A percentile compares a stretch with the other conserved stretches of the same genome.
These are phyloP conservation scores for Monilinia aucupariae DNA, from an alignment of 2,329 filamentous ascomycete genomes.

Conservation along the genomic window DNA sequence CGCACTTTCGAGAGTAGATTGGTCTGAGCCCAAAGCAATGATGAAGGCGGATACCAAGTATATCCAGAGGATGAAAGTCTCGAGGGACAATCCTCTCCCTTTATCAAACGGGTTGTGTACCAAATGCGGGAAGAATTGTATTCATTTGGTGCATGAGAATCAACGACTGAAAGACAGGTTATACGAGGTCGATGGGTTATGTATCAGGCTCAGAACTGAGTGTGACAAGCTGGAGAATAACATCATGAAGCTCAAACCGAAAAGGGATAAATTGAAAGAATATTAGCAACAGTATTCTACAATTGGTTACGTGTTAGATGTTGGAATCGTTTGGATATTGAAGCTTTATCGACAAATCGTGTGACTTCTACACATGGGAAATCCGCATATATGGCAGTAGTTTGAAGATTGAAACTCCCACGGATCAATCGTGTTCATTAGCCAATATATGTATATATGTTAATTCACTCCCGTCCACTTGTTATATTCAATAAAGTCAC, in stretches of 20 bases:
- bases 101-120: neutral
- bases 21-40: neutral
- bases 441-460: no score
- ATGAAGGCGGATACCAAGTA: neutral
- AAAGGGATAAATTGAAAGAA: no score
- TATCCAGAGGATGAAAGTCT: neutral
- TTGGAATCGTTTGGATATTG: neutral
- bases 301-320: neutral
- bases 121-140: neutral
- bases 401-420: no score
- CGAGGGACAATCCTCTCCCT: neutral
- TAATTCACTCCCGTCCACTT: no score
- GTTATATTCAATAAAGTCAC: no score
- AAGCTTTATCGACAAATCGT: no score
- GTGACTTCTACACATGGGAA: no score
- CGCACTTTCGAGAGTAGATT: neutral
- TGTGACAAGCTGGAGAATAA: neutral
- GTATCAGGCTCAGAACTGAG: neutral
- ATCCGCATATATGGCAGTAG: no score
- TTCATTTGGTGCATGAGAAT: neutral
- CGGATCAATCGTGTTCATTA: no score
- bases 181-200: constrained; percentile 1
- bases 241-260: neutral
- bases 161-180: neutral
- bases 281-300: neutral